Percentiles rank a stretch among this genome's conserved stretches.
phyloP scores from a whole-genome alignment of 768 basidiomycete genomes.

The Boletellus sp. region DNA sequence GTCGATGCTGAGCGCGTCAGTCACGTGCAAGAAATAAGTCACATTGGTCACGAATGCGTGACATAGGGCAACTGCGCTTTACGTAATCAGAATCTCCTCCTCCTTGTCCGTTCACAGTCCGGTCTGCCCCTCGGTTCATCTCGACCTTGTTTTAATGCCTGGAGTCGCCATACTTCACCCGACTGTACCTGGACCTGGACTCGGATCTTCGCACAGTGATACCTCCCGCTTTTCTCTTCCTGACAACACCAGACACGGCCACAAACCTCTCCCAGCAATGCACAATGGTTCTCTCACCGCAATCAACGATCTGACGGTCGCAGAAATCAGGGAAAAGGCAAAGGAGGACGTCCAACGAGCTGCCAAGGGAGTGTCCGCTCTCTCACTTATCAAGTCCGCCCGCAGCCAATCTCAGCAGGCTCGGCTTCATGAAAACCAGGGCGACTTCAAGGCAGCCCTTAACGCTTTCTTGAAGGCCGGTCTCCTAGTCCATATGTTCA shows the following conservation, averaged over 20 bases:
- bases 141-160: slow-evolving; percentile 36
- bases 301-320: slow-evolving; percentile 34
- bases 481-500: slow-evolving; percentile 51
- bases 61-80: slow-evolving; percentile 22
- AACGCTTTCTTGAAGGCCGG: slow-evolving; percentile 60
- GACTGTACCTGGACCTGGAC: slow-evolving; percentile 28
- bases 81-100: slow-evolving; percentile 20
- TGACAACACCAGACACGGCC: slow-evolving; percentile 15
- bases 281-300: slow-evolving; percentile 34
- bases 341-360: slow-evolving; percentile 47
- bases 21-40: slow-evolving; percentile 25
- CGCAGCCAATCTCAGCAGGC: slow-evolving; percentile 53
- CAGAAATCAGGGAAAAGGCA: slow-evolving; percentile 47
- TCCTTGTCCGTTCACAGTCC: slow-evolving; percentile 15
- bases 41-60: slow-evolving; percentile 12
- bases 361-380: slow-evolving; percentile 56
- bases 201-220: slow-evolving; percentile 30
- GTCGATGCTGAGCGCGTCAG: slow-evolving; percentile 26
- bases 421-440: slow-evolving; percentile 48
- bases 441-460: slow-evolving; percentile 61
- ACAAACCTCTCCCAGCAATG: slow-evolving; percentile 30
- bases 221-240: slow-evolving; percentile 10
- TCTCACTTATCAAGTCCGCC: slow-evolving; percentile 60
- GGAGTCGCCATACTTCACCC: slow-evolving; percentile 41
- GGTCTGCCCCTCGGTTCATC: slow-evolving; percentile 8